These are phyloP conservation scores for Trametes punicea DNA, from an alignment of 768 basidiomycete genomes.

Conservation along the genomic window DNA sequence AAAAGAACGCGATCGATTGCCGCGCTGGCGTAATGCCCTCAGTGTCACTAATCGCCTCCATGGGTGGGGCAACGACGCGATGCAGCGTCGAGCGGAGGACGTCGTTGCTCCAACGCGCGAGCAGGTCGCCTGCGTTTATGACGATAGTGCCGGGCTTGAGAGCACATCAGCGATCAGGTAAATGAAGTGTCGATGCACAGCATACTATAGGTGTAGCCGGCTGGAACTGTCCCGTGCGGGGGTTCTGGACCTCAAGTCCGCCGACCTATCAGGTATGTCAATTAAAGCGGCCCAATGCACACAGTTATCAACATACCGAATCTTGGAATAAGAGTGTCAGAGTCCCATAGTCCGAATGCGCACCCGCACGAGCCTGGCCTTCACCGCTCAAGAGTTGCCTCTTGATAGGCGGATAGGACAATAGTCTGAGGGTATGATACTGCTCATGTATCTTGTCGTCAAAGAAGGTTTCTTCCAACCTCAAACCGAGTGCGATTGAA, in stretches of 20 bases:
- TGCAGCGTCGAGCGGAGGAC: slow-evolving; percentile 76
- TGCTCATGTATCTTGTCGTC: slow-evolving; percentile 72
- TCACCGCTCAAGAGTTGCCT: slow-evolving; percentile 51
- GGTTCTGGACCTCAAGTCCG: slow-evolving; percentile 79
- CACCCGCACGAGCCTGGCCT: slow-evolving; percentile 77
- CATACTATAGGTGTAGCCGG: slow-evolving; percentile 75
- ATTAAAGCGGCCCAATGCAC: background rate
- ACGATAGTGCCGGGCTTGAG: slow-evolving; percentile 74
- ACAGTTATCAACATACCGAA: background rate
- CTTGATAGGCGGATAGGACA: slow-evolving; percentile 80
- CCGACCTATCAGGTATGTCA: slow-evolving; percentile 66
- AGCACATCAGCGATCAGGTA: no score
- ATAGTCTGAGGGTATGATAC: slow-evolving; percentile 74
- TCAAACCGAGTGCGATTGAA: slow-evolving; percentile 79
- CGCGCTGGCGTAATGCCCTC: slow-evolving; percentile 61
- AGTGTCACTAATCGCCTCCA: slow-evolving; percentile 42
- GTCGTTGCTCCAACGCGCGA: slow-evolving; percentile 84
- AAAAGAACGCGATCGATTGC: slow-evolving; percentile 86
- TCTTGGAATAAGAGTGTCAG: slow-evolving; percentile 12
- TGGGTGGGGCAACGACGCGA: slow-evolving; percentile 73
- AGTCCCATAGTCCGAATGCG: slow-evolving; percentile 60
- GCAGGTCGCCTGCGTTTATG: slow-evolving; percentile 77
- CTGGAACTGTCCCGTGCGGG: slow-evolving; percentile 67
- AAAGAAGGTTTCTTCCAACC: slow-evolving; percentile 71
- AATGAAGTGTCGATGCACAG: background rate